These are phyloP conservation scores for Diplodia sapinea DNA, from an alignment of 2,329 filamentous ascomycete genomes.

Conservation along the genomic window DNA sequence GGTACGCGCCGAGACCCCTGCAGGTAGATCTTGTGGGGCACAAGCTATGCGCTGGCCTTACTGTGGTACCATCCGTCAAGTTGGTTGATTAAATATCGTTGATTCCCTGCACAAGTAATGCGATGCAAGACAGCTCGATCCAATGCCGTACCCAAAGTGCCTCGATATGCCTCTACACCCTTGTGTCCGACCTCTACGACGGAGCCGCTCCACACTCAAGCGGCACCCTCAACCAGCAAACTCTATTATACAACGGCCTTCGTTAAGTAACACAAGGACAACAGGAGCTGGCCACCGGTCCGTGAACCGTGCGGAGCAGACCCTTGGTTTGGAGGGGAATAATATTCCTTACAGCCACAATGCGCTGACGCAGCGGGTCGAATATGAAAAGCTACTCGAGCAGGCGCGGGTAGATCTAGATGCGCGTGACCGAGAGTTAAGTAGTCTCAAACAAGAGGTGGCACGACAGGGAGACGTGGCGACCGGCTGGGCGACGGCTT, in stretches of 20 bases:
- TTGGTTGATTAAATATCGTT: too few relatives aligned
- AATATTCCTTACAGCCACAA: not conserved
- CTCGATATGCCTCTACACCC: constrained; percentile 7
- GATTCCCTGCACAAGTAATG: too few relatives aligned
- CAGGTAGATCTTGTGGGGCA: not conserved
- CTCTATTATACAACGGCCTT: not conserved
- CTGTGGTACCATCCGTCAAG: too few relatives aligned
- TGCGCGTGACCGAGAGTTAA: constrained; percentile 8
- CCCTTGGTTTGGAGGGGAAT: not conserved
- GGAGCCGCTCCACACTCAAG: constrained; percentile 7
- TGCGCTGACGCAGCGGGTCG: not conserved
- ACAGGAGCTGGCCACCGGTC: constrained; percentile 12
- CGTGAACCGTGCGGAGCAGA: not conserved
- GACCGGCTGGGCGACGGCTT: constrained; percentile 7
- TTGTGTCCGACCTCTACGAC: constrained; percentile 14
- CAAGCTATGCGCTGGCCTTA: not conserved
- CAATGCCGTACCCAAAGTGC: constrained; percentile 16
- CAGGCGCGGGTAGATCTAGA: not conserved
- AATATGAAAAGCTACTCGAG: not conserved
- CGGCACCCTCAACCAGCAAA: not conserved
- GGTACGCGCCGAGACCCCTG: not conserved
- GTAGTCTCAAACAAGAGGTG: constrained; percentile 2
- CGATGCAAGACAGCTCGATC: too few relatives aligned
- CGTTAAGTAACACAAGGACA: not conserved
- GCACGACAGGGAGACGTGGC: constrained; percentile 1